Evolutionary conservation across 148 eudicot genomes (phyloP), one percentile per base, ranked within the genome.

Genomic region (Fagopyrum tataricum): DNA sequence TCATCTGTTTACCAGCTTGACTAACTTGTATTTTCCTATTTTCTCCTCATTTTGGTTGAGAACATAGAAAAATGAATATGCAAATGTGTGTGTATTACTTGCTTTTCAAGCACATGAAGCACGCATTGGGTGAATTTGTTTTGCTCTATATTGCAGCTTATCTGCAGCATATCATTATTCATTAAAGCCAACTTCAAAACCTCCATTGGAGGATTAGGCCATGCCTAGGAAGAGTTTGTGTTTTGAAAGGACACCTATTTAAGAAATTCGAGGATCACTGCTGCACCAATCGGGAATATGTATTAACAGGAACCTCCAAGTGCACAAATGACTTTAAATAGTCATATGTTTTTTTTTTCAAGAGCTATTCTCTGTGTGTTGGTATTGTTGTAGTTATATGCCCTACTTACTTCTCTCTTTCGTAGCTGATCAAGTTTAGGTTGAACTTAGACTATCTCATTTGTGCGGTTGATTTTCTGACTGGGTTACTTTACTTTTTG

Each of bases 401-500:
- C n/a, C 23, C 56, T 20, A 20, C 61, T 55, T 20, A 11, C 61
- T 20, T 55, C 56, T 52, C 21, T 17, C 23, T 2, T 17, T 52
- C 21, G 8, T 20, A 55, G 21, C 24, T 11, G 11, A 2, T 55
- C 61, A 20, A 55, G 24, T 55, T 55, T 55, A 55, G 21, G 18
- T 7, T 7, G 24, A 55, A 21, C 61, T 55, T 55, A 55, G 26
- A 11, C 75, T 74, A 75, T 79, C 15, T 37, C 69, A 56, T 69
- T 66, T 66, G 51, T 70, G 7, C 43, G 72, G 26, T 37, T 17
- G 51, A 44, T 67, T 37, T 71, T 46, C 75, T 73, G 78, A 76
- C 49, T 77, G 64, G 41, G 10, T 76, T 41, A 3, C 77, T 72
- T 78, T 72, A 7, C 67, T 52, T 79, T 74, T 53, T 79, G 69